A percentile compares a stretch with the other conserved stretches of the same genome.
phyloP scores from a whole-genome alignment of 371 early-diverging fungal genomes.

The Mortierella polycephala region DNA sequence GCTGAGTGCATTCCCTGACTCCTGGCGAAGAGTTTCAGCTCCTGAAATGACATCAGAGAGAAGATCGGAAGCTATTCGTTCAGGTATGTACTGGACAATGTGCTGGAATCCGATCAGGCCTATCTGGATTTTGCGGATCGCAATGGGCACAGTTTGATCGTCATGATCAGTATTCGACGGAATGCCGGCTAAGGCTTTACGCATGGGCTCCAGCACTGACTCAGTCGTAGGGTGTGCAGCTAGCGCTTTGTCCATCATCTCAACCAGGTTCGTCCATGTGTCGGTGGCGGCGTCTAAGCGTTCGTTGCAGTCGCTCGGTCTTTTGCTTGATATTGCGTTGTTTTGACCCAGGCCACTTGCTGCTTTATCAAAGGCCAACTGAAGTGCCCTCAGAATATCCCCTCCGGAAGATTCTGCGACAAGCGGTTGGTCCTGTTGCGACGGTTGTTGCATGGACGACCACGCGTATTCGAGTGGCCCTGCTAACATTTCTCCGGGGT shows the following conservation, averaged over 20 bases:
- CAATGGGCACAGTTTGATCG: neutral
- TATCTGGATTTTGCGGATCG: constrained; percentile 11
- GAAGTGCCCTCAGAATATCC: neutral
- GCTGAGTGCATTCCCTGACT: neutral
- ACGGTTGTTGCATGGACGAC: neutral
- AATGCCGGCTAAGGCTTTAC: neutral
- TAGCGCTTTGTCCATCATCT: neutral
- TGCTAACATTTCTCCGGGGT: constrained; percentile 11
- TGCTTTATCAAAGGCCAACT: too few species aligned
- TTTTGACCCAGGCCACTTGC: too few species aligned
- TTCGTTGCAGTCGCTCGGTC: too few species aligned
- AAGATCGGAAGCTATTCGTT: neutral
- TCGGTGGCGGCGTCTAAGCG: neutral
- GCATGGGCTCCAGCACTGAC: constrained; percentile 3
- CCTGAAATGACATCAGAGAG: constrained; percentile 2
- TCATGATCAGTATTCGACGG: constrained; percentile 1
- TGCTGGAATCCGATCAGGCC: constrained; percentile 17
- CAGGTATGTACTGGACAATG: constrained; percentile 3
- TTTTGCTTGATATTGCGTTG: too few species aligned
- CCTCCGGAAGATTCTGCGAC: neutral
- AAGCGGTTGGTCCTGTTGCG: neutral
- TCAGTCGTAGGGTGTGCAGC: neutral
- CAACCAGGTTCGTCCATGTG: neutral
- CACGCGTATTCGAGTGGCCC: constrained; percentile 31
- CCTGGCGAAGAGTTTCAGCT: constrained; percentile 1